Base-by-base conservation (phyloP, 306 rosid species). In the Phaseolus lunatus region DNA sequence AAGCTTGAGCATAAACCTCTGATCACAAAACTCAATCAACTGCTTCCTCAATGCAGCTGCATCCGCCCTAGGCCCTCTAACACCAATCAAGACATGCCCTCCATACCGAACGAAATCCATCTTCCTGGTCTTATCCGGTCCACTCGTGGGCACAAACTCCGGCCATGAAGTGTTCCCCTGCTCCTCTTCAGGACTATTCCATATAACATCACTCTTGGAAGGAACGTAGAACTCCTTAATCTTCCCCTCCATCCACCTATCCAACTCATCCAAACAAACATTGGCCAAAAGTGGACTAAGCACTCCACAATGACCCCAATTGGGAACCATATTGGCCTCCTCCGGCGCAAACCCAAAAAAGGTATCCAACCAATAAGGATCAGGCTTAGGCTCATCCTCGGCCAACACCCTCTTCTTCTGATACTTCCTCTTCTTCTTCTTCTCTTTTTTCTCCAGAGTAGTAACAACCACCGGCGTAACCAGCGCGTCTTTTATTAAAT, bases 81-180 rank as follows among this genome's bases (percentile, higher is more conserved):
- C 85, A 39, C 97, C 98, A 47, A 94, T 88, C 85, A 94, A 83
- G 24, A 94, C 82, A 85, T 94, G 98, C 68, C 98, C 98, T 18
- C 97, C 98, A 78, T 88, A 89, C 33, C 97, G 76, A 37, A 94
- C 53, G 62, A 83, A 94, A 85, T 94, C 98, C 89, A 92, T 92
- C 87, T 94, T 92, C 77, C 98, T 79, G 10, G 98, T 94, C 86
- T 94, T 94, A 85, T 94, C 98, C 0, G 98, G 98, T 23, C 98
- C 98, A 85, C 97, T 94, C 5, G 97, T 94, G 13, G 97, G 98
- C 62, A 94, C 98, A 67, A 94, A 94, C 80, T 94, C 98, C 16
- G 98, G 98, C 98, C 98, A 92, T 19, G 97, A 94, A 2, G 98
- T 94, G 76, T 92, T 94, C n/a, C 96, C 96, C 24, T 88, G 96